Percentiles rank a stretch among this genome's conserved stretches.
These are phyloP conservation scores for Verticillium longisporum DNA, from an alignment of 2,329 filamentous ascomycete genomes.

Conservation along the genomic window DNA sequence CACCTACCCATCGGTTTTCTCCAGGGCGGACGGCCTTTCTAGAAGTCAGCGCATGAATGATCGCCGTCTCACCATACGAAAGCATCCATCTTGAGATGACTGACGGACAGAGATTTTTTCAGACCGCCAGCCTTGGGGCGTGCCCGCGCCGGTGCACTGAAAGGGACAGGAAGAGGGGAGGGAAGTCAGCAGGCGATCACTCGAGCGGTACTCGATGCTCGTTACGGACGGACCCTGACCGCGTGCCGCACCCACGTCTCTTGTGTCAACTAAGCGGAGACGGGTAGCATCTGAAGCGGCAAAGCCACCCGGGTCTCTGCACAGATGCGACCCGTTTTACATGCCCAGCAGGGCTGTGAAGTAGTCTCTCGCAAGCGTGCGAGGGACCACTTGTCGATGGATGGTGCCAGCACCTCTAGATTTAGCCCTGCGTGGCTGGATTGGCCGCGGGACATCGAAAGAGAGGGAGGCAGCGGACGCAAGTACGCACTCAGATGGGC, in stretches of 20 bases:
- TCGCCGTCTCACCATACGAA: background rate
- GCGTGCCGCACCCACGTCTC: background rate
- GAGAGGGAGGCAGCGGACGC: too few species aligned
- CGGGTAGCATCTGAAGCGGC: slow-evolving; percentile 1
- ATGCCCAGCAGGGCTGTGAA: background rate
- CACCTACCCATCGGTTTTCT: background rate
- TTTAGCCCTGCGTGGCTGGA: too few species aligned
- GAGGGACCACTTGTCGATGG: too few species aligned
- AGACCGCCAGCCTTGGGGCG: background rate
- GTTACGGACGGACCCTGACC: background rate
- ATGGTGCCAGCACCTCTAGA: too few species aligned
- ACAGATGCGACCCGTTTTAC: background rate
- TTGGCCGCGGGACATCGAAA: too few species aligned
- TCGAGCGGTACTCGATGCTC: background rate
- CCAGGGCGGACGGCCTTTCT: background rate
- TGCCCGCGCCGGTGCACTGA: too few species aligned
- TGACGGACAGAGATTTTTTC: background rate
- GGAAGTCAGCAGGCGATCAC: background rate
- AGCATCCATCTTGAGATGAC: background rate
- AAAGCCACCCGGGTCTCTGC: background rate
- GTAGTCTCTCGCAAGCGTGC: too few species aligned
- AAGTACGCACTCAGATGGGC: background rate
- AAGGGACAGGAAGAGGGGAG: background rate
- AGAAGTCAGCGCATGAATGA: background rate
- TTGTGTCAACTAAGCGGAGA: slow-evolving; percentile 1